These are phyloP conservation scores for Nothopassalora personata DNA, from an alignment of 2,329 filamentous ascomycete species.

Conservation along the genomic window DNA sequence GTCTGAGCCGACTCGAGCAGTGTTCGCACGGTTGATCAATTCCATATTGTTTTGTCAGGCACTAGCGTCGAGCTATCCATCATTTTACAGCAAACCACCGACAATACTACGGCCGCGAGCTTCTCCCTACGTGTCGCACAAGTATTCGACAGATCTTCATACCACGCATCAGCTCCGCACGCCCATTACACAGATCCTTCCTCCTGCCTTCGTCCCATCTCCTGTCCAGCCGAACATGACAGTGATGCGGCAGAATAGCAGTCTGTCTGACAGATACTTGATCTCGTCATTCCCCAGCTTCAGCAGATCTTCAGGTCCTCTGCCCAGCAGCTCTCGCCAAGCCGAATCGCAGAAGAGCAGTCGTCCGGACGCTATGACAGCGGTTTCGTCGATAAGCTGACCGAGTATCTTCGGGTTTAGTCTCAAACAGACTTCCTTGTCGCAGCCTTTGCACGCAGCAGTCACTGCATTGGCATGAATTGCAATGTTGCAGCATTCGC, in stretches of 20 bases:
- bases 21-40: too few species aligned
- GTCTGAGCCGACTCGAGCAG: too few species aligned
- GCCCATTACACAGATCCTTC: slow-evolving; percentile 36
- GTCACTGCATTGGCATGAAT: slow-evolving; percentile 48
- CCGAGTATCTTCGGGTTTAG: slow-evolving; percentile 43
- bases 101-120: too few species aligned
- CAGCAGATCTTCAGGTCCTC: slow-evolving; percentile 42
- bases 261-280: slow-evolving; percentile 47
- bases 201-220: slow-evolving; percentile 28
- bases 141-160: background rate
- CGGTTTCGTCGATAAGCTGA: slow-evolving; percentile 52
- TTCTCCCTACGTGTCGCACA: too few species aligned
- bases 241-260: slow-evolving; percentile 50
- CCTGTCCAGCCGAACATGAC: slow-evolving; percentile 52
- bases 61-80: too few species aligned
- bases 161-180: slow-evolving; percentile 35
- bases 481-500: slow-evolving; percentile 49
- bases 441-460: slow-evolving; percentile 40
- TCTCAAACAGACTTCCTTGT: slow-evolving; percentile 32
- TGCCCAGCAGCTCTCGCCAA: slow-evolving; percentile 49
- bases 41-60: too few species aligned
- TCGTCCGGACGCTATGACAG: slow-evolving; percentile 47
- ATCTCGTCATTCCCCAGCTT: slow-evolving; percentile 36
- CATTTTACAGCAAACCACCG: too few species aligned
- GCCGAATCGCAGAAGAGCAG: slow-evolving; percentile 50